Percentiles rank a stretch among this genome's conserved stretches.
Conservation (phyloP, 352 stramenopile genomes). For the Phytopythium aichiense region DNA sequence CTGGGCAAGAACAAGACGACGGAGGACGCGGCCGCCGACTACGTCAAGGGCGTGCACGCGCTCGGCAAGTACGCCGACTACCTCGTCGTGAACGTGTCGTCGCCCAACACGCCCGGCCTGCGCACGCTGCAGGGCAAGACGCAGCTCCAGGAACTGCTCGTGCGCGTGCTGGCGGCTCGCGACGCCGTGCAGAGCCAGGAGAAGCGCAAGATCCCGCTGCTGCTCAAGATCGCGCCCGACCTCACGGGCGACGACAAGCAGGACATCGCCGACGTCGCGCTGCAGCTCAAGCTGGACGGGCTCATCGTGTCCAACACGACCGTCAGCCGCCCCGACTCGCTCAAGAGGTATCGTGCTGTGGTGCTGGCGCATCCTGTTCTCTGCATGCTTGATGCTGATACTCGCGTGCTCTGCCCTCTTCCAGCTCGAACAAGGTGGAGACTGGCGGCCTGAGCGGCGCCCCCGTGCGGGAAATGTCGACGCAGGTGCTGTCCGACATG, state of each 20-base stretch:
- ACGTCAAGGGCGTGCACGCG: conserved; percentile 87
- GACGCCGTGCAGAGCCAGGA: conserved; percentile 54
- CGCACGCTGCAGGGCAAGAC: conserved; percentile 76
- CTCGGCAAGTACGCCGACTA: conserved; percentile 96
- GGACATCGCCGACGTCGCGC: conserved; percentile 90
- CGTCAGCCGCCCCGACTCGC: conserved; percentile 77
- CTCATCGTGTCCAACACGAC: conserved; percentile 99
- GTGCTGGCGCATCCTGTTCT: background rate
- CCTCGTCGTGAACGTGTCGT: conserved; percentile 98
- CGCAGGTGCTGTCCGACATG: conserved; percentile 93
- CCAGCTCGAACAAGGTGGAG: conserved; percentile 67
- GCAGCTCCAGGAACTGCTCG: conserved; percentile 77
- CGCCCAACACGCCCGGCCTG: conserved; percentile 93
- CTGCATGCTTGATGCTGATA: background rate
- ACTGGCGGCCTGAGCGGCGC: conserved; percentile 94
- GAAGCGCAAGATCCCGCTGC: conserved; percentile 80
- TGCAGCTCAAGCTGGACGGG: conserved; percentile 34
- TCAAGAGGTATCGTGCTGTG: conserved; percentile 49
- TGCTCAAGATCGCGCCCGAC: conserved; percentile 98
- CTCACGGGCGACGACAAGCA: conserved; percentile 92
- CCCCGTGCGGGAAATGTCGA: conserved; percentile 92
- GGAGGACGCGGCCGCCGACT: conserved; percentile 82
- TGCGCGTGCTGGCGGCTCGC: conserved; percentile 61
- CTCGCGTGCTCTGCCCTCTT: background rate
- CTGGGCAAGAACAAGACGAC: conserved; percentile 98